These are phyloP conservation scores for Acanthamoeba lenticulata DNA, from an alignment of 208 protist species.

Conservation along the genomic window DNA sequence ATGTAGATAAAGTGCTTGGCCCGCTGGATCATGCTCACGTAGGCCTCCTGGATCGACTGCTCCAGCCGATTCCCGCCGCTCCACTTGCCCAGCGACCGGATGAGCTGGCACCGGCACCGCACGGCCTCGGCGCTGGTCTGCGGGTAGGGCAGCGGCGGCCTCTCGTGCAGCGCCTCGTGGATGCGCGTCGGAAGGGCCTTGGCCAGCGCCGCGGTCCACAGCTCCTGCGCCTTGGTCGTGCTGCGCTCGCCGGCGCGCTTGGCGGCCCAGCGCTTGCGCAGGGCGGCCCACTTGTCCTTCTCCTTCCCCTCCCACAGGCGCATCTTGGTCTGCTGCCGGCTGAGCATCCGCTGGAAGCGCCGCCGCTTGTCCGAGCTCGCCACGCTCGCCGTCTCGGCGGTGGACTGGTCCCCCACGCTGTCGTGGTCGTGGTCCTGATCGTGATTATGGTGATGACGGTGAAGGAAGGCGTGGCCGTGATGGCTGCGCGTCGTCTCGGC, in stretches of 20 bases:
- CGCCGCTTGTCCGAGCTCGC: background rate
- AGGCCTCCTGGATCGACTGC: conserved; percentile 69
- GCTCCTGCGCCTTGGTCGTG: background rate
- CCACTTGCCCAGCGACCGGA: conserved; percentile 23
- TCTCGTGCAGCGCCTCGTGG: background rate
- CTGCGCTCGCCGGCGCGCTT: background rate
- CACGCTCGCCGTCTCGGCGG: background rate
- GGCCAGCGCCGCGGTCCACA: background rate
- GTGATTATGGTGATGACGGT: background rate
- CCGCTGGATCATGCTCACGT: conserved; percentile 71
- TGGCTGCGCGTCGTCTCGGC: background rate
- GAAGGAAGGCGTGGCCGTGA: no score
- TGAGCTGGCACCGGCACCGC: background rate
- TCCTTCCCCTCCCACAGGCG: background rate
- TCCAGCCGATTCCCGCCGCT: conserved; percentile 31
- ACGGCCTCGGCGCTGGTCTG: background rate
- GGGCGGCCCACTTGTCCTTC: background rate
- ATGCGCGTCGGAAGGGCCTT: background rate
- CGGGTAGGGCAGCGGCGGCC: background rate
- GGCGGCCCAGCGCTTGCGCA: background rate
- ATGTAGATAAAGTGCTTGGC: conserved; percentile 84
- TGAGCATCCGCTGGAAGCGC: background rate
- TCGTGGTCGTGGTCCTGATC: background rate
- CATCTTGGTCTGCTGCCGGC: background rate
- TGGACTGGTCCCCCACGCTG: background rate